These are phyloP conservation scores for Byssochlamys sp. DNA, from an alignment of 2,329 filamentous ascomycete genomes.

Conservation along the genomic window DNA sequence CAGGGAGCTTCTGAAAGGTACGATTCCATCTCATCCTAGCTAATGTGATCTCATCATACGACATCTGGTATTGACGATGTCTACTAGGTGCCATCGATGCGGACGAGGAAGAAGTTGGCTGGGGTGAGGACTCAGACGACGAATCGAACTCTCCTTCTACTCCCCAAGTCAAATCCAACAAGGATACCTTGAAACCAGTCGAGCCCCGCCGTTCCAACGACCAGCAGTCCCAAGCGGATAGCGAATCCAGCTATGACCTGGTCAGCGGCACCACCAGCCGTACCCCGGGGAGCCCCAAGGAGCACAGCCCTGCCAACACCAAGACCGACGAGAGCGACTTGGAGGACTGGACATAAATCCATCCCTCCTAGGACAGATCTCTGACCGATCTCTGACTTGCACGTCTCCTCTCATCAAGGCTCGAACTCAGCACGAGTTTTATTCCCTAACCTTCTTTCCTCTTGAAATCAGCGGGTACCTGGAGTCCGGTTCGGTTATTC, in stretches of 20 bases:
- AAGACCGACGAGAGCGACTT: constrained; percentile 55
- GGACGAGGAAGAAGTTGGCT: constrained; percentile 61
- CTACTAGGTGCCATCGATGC: constrained; percentile 37
- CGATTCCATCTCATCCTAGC: constrained; percentile 13
- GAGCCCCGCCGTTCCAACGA: constrained; percentile 68
- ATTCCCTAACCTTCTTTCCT: not conserved
- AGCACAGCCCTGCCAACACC: constrained; percentile 29
- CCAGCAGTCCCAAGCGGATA: constrained; percentile 80
- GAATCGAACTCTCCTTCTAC: constrained; percentile 34
- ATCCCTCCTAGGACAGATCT: not conserved
- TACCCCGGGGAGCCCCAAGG: constrained; percentile 58
- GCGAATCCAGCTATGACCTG: constrained; percentile 91
- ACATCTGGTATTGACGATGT: not conserved
- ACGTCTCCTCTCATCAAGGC: not conserved
- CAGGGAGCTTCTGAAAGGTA: constrained; percentile 84
- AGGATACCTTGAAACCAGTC: constrained; percentile 49
- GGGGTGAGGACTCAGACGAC: constrained; percentile 63
- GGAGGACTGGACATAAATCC: constrained; percentile 63
- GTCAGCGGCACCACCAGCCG: constrained; percentile 74
- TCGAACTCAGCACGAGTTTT: not conserved
- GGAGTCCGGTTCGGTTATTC: not conserved
- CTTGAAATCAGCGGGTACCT: not conserved
- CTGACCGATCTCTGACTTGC: not conserved
- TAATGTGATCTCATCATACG: not conserved
- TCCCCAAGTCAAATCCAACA: constrained; percentile 23